Percentiles rank a stretch among this genome's conserved stretches.
Evolutionary conservation across 768 basidiomycete genomes (phyloP).

Genomic region (Tylopilus rubrobrunneus): DNA sequence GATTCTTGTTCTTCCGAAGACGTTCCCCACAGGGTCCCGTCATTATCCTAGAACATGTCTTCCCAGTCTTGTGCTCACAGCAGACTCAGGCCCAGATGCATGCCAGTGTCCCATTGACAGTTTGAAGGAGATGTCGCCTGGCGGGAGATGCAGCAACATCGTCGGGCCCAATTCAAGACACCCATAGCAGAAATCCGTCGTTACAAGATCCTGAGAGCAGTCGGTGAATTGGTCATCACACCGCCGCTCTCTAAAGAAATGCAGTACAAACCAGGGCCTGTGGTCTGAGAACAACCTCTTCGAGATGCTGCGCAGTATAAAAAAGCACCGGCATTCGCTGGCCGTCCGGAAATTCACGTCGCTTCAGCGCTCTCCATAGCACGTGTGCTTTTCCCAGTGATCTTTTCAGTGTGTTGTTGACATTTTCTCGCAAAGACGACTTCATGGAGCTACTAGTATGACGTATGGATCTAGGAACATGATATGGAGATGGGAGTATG

Average conservation of each 20-base stretch:
- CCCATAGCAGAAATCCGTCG: conserved; percentile 84
- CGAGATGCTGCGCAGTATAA: conserved; percentile 48
- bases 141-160: conserved; percentile 60
- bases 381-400: conserved; percentile 26
- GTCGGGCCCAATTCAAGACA: conserved; percentile 70
- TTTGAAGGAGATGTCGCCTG: conserved; percentile 80
- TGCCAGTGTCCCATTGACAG: conserved; percentile 78
- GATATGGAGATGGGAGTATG: conserved; percentile 31
- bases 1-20: conserved; percentile 26
- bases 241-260: too few relatives aligned
- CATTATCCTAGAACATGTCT: conserved; percentile 19
- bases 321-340: conserved; percentile 63
- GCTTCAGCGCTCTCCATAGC: conserved; percentile 22
- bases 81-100: conserved; percentile 90
- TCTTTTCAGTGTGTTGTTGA: conserved; percentile 21
- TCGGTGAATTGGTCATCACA: not conserved
- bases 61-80: conserved; percentile 46
- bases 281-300: conserved; percentile 58
- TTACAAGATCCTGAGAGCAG: conserved; percentile 55
- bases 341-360: conserved; percentile 31
- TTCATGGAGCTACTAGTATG: conserved; percentile 11
- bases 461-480: conserved; percentile 28
- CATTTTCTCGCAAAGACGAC: conserved; percentile 17
- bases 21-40: conserved; percentile 33
- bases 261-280: conserved; percentile 40